phyloP scores from a whole-genome alignment of 345 rosid species.

The Abelmoschus esculentus region DNA sequence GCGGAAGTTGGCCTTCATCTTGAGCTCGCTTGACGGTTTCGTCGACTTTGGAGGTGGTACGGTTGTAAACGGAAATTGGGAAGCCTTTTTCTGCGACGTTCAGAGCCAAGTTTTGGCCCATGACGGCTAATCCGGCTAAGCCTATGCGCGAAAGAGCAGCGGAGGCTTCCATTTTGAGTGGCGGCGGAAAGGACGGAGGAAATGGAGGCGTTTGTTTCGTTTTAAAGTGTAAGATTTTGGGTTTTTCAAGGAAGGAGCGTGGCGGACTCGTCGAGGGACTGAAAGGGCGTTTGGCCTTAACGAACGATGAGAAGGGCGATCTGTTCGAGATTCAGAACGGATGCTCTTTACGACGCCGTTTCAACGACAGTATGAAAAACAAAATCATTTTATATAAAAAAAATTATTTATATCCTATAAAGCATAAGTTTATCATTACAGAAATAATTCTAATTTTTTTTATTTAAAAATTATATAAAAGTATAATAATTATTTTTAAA shows the following conservation, averaged over 20 bases:
- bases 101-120: conserved; percentile 94
- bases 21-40: conserved; percentile 71
- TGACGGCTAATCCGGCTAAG: conserved; percentile 89
- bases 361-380: too few relatives aligned
- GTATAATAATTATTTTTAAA: too few relatives aligned
- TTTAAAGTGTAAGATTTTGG: background rate
- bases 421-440: too few relatives aligned
- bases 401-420: too few relatives aligned
- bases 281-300: conserved; percentile 31
- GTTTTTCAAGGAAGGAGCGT: background rate
- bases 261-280: conserved; percentile 69
- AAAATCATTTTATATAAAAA: too few relatives aligned
- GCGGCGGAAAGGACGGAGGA: background rate
- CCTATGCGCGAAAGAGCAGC: conserved; percentile 69
- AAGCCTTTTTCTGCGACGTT: conserved; percentile 93
- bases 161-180: conserved; percentile 49
- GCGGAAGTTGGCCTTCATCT: conserved; percentile 64
- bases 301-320: conserved; percentile 28
- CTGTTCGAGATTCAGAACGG: conserved; percentile 15
- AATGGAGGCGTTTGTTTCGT: too few relatives aligned
- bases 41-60: conserved; percentile 82
- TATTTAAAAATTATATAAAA: too few relatives aligned
- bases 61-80: conserved; percentile 91
- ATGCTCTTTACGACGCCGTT: conserved; percentile 1
- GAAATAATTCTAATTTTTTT: too few relatives aligned